Conservation (phyloP, 345 rosid species). For the Eucalyptus albens region DNA sequence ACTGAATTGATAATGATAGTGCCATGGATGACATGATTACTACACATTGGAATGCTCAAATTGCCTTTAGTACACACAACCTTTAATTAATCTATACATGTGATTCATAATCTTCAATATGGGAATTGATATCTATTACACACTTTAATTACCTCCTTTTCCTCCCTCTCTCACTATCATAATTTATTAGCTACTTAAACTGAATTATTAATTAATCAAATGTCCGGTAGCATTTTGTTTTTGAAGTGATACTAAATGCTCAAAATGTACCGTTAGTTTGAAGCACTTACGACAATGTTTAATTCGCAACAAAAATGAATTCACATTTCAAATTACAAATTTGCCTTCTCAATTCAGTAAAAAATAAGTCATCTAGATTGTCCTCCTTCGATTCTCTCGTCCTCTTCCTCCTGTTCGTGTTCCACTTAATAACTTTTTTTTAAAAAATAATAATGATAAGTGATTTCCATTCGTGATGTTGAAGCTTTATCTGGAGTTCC, state of each 20-base stretch:
- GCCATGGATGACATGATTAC: background rate
- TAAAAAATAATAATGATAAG: too few relatives aligned
- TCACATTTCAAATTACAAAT: too few relatives aligned
- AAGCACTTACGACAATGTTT: too few relatives aligned
- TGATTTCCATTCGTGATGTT: background rate
- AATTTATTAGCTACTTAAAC: background rate
- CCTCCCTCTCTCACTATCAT: background rate
- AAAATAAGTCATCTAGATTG: background rate
- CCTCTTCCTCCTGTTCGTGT: background rate
- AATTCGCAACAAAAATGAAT: too few relatives aligned
- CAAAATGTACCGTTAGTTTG: too few relatives aligned
- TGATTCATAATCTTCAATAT: background rate
- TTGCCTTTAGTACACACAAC: background rate
- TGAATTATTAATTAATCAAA: too few relatives aligned
- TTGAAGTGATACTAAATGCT: too few relatives aligned
- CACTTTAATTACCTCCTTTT: background rate
- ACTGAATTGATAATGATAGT: background rate
- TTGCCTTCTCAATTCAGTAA: too few relatives aligned
- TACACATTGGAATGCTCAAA: background rate
- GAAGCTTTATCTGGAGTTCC: slow-evolving; percentile 74
- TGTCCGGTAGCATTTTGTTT: too few relatives aligned
- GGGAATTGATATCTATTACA: background rate
- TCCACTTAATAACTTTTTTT: background rate
- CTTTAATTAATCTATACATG: background rate
- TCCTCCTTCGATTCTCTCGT: background rate